A percentile compares a stretch with the other conserved stretches of the same genome.
Conservation (phyloP, 805 yeast species). For the Limtongia smithiae region DNA sequence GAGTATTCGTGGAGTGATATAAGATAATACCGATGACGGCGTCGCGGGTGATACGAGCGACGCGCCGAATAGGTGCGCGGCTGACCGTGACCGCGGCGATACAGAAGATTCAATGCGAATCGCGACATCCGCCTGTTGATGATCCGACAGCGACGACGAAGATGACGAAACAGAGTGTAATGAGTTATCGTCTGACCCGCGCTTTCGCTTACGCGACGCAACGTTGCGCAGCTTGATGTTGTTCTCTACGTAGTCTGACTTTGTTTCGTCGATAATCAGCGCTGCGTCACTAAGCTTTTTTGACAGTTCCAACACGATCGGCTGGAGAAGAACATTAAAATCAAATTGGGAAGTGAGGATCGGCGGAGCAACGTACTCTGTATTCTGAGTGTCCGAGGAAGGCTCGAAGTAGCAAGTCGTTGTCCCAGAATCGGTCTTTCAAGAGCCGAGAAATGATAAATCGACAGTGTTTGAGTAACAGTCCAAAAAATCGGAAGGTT, state of each 20-base stretch:
- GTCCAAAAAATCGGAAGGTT: constrained; percentile 4
- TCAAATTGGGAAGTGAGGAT: too few species aligned
- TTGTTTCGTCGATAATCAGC: background rate
- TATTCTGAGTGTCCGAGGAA: constrained; percentile 8
- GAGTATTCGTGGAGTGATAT: background rate
- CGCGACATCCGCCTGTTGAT: too few species aligned
- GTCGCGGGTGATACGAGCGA: background rate
- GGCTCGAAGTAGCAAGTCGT: constrained; percentile 7
- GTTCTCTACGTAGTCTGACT: background rate
- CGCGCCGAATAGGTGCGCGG: too few species aligned
- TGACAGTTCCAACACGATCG: constrained; percentile 6
- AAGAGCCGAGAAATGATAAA: constrained; percentile 18
- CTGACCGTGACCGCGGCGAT: too few species aligned
- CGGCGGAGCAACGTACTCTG: constrained; percentile 18
- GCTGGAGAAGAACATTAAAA: background rate
- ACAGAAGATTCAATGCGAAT: too few species aligned
- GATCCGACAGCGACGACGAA: too few species aligned
- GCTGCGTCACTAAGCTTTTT: background rate
- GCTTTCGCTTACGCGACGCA: constrained; percentile 1
- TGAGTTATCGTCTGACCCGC: background rate
- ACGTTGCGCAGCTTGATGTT: background rate
- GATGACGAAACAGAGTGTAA: background rate
- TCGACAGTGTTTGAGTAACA: constrained; percentile 8
- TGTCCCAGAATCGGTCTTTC: constrained; percentile 11
- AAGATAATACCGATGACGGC: background rate